Percentiles rank a stretch among this genome's conserved stretches.
Conservation (phyloP, 106 monocot species). For the Apostasia shenzhenica region DNA sequence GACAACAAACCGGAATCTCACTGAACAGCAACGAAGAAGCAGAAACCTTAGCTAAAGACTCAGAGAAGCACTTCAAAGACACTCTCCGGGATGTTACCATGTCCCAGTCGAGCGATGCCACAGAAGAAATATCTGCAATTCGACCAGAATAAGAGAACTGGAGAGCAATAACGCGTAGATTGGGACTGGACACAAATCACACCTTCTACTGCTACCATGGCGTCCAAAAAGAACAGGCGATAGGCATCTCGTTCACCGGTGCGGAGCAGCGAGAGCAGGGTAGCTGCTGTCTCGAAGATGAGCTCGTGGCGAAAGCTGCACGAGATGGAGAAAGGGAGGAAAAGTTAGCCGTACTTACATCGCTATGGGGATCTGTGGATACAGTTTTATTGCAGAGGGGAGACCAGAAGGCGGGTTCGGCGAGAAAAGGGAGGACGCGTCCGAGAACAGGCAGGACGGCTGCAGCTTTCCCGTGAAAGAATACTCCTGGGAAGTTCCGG, state of each 20-base stretch:
- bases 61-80: slow-evolving; percentile 53
- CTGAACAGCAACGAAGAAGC: slow-evolving; percentile 31
- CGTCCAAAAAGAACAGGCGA: slow-evolving; percentile 76
- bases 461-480: slow-evolving; percentile 66
- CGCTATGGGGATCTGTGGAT: neutral
- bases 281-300: slow-evolving; percentile 66
- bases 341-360: neutral
- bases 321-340: neutral
- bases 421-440: slow-evolving; percentile 70
- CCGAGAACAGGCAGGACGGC: slow-evolving; percentile 68
- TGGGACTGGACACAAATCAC: neutral
- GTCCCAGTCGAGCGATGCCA: slow-evolving; percentile 26
- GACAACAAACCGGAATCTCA: slow-evolving; percentile 64
- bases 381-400: neutral
- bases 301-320: slow-evolving; percentile 63
- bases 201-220: slow-evolving; percentile 67
- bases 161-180: neutral
- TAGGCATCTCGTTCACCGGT: slow-evolving; percentile 68
- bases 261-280: slow-evolving; percentile 83
- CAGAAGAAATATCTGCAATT: slow-evolving; percentile 48
- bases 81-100: slow-evolving; percentile 19
- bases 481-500: slow-evolving; percentile 85
- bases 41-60: slow-evolving; percentile 53
- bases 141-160: neutral
- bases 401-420: slow-evolving; percentile 65